Percentiles rank a stretch among this genome's conserved stretches.
Evolutionary conservation across 2,329 filamentous ascomycete genomes (phyloP).

Genomic region (Pseudopithomyces maydicus): DNA sequence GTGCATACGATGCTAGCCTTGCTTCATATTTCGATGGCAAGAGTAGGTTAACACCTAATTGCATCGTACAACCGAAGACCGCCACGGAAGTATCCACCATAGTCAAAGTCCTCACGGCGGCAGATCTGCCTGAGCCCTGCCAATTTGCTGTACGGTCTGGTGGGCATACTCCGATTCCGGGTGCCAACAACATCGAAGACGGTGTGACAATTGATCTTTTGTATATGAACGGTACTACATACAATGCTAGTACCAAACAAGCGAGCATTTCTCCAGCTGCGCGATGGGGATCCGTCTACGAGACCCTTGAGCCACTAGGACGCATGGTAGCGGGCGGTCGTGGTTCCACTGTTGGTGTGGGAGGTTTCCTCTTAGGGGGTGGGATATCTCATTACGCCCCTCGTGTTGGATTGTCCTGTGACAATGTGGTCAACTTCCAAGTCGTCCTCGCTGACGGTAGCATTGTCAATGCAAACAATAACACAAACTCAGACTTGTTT

Average conservation of each 20-base stretch:
- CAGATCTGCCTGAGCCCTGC: slow-evolving; percentile 5
- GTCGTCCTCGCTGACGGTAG: slow-evolving; percentile 45
- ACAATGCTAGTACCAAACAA: not conserved
- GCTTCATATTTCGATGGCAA: slow-evolving; percentile 21
- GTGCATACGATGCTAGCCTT: slow-evolving; percentile 14
- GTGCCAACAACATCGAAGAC: slow-evolving; percentile 19
- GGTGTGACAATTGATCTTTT: slow-evolving; percentile 25
- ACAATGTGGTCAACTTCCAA: slow-evolving; percentile 30
- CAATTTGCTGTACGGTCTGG: slow-evolving; percentile 20
- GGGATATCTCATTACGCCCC: slow-evolving; percentile 14
- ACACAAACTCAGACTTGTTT: slow-evolving; percentile 31
- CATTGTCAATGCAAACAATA: slow-evolving; percentile 21
- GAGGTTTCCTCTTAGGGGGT: slow-evolving; percentile 21
- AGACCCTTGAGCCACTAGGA: slow-evolving; percentile 1
- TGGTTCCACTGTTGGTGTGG: slow-evolving; percentile 14
- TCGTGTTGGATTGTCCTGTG: slow-evolving; percentile 14
- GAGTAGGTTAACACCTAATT: slow-evolving; percentile 21
- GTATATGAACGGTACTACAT: slow-evolving; percentile 14
- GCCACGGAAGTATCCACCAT: slow-evolving; percentile 21
- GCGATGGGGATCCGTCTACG: slow-evolving; percentile 23
- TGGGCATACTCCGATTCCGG: slow-evolving; percentile 20
- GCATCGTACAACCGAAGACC: slow-evolving; percentile 28
- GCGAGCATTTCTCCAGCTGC: slow-evolving; percentile 18
- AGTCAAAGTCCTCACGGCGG: slow-evolving; percentile 17
- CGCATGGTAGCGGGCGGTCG: slow-evolving; percentile 13